phyloP scores from a whole-genome alignment of 2,329 filamentous ascomycete species.

The Pseudovirgaria hyperparasitica region DNA sequence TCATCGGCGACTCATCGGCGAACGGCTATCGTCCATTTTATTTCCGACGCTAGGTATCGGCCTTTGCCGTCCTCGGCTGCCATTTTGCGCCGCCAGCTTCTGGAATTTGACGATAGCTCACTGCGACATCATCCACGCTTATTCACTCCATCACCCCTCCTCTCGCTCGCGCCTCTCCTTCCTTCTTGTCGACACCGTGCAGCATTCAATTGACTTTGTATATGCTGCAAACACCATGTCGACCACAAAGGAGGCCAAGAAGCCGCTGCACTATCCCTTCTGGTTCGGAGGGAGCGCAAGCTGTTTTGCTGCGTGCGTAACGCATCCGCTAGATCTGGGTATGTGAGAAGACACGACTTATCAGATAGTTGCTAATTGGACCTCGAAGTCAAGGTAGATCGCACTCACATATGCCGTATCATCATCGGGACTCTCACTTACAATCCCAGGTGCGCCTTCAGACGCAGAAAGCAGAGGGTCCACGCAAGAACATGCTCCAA shows the following conservation, averaged over 20 bases:
- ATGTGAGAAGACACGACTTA: conserved; percentile 25
- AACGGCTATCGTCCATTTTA: too few relatives aligned
- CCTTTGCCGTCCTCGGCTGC: too few relatives aligned
- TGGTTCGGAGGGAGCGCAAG: conserved; percentile 97
- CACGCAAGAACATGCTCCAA: conserved; percentile 63
- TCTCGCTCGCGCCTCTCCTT: neutral
- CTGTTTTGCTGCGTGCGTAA: conserved; percentile 81
- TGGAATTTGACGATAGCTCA: too few relatives aligned
- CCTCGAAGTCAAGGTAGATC: conserved; percentile 31
- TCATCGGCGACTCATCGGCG: too few relatives aligned
- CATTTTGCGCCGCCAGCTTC: too few relatives aligned
- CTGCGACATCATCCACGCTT: too few relatives aligned
- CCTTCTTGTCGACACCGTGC: too few relatives aligned
- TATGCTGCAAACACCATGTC: conserved; percentile 20
- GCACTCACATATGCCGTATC: neutral
- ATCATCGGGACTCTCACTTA: conserved; percentile 11
- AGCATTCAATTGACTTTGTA: too few relatives aligned
- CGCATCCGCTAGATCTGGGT: conserved; percentile 88
- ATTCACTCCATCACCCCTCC: conserved; percentile 4
- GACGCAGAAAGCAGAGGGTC: conserved; percentile 58
- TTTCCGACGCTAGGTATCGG: too few relatives aligned
- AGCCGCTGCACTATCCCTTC: conserved; percentile 34
- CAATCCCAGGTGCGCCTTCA: conserved; percentile 64
- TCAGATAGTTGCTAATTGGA: conserved; percentile 15
- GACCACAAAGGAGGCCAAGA: conserved; percentile 28